Base-by-base conservation (phyloP, 148 eudicot genomes). In the Bassia scoparia region DNA sequence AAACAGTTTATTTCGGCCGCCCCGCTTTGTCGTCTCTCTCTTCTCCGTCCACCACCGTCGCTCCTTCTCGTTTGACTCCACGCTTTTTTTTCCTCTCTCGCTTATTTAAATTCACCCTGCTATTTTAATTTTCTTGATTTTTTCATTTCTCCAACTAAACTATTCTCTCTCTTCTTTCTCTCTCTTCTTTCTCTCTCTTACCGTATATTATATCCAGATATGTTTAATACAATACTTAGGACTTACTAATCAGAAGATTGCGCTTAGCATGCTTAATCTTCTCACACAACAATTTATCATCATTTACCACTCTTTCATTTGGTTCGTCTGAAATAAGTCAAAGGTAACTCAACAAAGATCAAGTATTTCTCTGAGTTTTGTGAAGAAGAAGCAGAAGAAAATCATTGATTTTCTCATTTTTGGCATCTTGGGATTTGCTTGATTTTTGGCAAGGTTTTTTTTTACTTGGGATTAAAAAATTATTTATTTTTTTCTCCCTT, bases 1-100 rank as follows among this genome's bases (percentile, higher is more conserved):
- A n/a, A 20, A 72, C 67, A 72, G 76, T 72, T 65, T 66, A 78
- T 78, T 43, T 78, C 65, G 76, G 80, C 79, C 73, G 79, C 79
- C 78, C 77, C 66, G 67, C 29, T 69, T 69, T 76, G 68, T 76
- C 68, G 73, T 76, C 73, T 76, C 73, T 30, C 26, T 76, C 60
- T 14, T 59, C 73, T 68, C 69, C 73, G 27, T 69, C 46, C 66
- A 75, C 65, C 73, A 68, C 77, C 70, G 69, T 73, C 81, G 67
- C 65, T 64, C 38, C 61, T 72, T 77, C 66, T 66, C 67, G 67
- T 78, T 58, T 78, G 69, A 46, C 77, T 74, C 70, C 69, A 41
- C 76, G 41, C 65, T 59, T 68, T 8, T 59, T 53, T 26, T 26
- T 38, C 72, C 34, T 38, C 72, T 17, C 49, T 15, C 60, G 34